Base-by-base conservation (phyloP, 345 rosid genomes). In the Hibiscus trionum region DNA sequence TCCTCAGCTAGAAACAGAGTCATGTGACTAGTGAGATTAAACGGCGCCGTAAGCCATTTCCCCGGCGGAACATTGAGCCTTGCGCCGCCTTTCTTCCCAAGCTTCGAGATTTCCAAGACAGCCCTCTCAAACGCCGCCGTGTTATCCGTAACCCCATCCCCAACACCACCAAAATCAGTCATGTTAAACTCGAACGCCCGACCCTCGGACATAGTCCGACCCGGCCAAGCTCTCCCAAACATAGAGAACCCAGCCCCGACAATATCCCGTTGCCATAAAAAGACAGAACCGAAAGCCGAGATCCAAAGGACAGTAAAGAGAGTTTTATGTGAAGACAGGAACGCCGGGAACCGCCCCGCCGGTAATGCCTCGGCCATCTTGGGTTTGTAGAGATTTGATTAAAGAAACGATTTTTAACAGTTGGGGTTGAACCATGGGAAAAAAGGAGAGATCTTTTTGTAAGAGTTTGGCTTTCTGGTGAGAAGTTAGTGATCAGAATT, bases 31-130 rank as follows among this genome's bases (percentile, higher is more conserved):
- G 98, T 90, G 59, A 92, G 90, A 79, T 95, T 95, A 84, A 95
- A 95, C 61, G 99, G 99, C 31, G 93, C 96, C 67, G 99, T 90
- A 0, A 95, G 87, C 99, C 99, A 95, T 65, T 78, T 85, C 46
- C 99, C 99, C 0, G 98, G 89, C 42, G 96, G 93, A 65, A 95
- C 96, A 76, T 95, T 92, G 33, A 95, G 88, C 90, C 89, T 98
- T 4, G 87, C 99, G 0, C 97, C 97, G 2, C 97, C 98, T 39
- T 73, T 81, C 79, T 77, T 80, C 71, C 73, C 87, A 11, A 89
- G 83, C 91, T 89, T 89, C 58, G 96, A 87, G 73, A 95, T 92
- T 7, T 87, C 88, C 62, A 44, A 53, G 67, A 95, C 76, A n/a
- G 97, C 99, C 82, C 91, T 81, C 87, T 92, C 90, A 71, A 95